Evolutionary conservation across 495 filamentous ascomycete genomes (phyloP).

Genomic region (Aspergillus wentii): DNA sequence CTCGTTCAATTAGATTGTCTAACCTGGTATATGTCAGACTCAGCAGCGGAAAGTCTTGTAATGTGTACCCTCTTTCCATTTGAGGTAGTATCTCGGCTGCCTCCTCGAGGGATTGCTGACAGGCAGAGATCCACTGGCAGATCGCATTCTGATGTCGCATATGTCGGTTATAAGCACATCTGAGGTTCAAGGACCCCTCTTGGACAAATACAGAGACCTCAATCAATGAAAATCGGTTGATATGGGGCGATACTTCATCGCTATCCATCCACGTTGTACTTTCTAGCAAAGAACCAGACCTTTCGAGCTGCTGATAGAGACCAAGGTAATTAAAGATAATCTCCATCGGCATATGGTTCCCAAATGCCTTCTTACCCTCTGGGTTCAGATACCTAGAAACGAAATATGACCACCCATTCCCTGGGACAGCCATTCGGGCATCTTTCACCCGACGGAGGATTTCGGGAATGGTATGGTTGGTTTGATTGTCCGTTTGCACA

Average conservation of each 20-base stretch:
- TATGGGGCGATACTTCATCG: background rate
- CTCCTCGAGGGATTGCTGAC: background rate
- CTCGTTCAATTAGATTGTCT: too few species aligned
- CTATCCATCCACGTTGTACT: background rate
- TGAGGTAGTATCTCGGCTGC: slow-evolving; percentile 13
- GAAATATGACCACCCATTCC: slow-evolving; percentile 33
- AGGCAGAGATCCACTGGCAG: background rate
- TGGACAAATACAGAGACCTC: background rate
- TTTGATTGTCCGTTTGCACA: too few species aligned
- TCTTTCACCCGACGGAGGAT: slow-evolving; percentile 22
- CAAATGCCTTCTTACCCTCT: slow-evolving; percentile 11
- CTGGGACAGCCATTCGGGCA: slow-evolving; percentile 9
- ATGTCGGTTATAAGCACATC: background rate
- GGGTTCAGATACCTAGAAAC: slow-evolving; percentile 18
- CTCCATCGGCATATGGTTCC: slow-evolving; percentile 35
- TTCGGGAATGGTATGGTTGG: too few species aligned
- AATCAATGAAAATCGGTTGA: background rate
- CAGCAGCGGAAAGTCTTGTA: background rate
- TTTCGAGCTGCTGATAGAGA: slow-evolving; percentile 6
- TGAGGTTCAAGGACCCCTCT: background rate
- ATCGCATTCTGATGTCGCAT: background rate
- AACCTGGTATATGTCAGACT: too few species aligned
- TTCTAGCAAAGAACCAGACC: background rate
- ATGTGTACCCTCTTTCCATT: background rate
- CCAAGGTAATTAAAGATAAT: slow-evolving; percentile 55